Evolutionary conservation across 306 rosid species (phyloP).

Genomic region (Comarum palustre): DNA sequence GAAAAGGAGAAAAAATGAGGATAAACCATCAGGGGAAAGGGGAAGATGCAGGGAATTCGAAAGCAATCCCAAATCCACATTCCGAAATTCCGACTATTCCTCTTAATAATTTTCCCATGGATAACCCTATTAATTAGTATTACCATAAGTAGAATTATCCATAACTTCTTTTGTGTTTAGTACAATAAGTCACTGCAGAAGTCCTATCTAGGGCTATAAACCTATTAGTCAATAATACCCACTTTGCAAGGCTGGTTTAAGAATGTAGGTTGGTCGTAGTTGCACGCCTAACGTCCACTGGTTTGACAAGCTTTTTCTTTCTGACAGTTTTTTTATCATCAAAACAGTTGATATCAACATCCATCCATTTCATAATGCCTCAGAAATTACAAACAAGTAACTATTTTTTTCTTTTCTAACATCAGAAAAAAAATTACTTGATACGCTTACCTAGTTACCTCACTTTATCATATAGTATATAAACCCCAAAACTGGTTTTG

Average conservation of each 20-base stretch:
- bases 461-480: neutral
- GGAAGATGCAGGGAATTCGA: neutral
- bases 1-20: neutral
- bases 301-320: neutral
- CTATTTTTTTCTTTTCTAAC: neutral
- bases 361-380: neutral
- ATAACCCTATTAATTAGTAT: neutral
- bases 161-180: neutral
- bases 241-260: neutral
- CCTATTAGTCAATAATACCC: constrained; percentile 6
- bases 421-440: neutral
- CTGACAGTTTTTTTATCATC: neutral
- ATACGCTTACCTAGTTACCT: neutral
- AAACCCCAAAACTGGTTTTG: neutral
- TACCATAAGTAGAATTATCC: neutral
- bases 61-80: neutral
- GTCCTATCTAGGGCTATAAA: neutral
- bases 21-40: neutral
- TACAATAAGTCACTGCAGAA: neutral
- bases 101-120: neutral
- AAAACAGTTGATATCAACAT: neutral
- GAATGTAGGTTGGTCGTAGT: neutral
- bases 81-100: neutral
- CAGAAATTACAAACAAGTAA: neutral
- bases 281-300: neutral